Percentiles rank a stretch among this genome's conserved stretches.
Evolutionary conservation across 2,329 filamentous ascomycete genomes (phyloP).

Genomic region (Lecanosticta acicola): DNA sequence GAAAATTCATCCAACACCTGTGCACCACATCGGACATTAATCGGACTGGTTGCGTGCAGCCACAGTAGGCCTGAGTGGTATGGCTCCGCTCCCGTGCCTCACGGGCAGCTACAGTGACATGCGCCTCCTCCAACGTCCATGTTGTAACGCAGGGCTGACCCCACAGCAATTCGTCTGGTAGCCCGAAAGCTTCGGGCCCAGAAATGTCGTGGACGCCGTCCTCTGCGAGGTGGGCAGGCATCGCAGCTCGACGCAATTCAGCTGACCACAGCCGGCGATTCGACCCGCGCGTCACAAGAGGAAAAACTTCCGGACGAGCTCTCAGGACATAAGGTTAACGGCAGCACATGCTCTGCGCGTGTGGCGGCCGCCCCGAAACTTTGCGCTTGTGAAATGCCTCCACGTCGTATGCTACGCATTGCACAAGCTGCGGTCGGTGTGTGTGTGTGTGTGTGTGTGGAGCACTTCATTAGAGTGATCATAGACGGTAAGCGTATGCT

Average conservation of each 20-base stretch:
- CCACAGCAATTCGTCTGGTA: slow-evolving; percentile 17
- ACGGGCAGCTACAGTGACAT: slow-evolving; percentile 26
- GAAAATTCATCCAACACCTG: slow-evolving; percentile 8
- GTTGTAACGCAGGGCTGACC: slow-evolving; percentile 17
- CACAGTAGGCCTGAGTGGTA: slow-evolving; percentile 14
- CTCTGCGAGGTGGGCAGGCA: slow-evolving; percentile 1
- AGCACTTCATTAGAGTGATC: slow-evolving; percentile 3
- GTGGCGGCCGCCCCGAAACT: slow-evolving; percentile 15
- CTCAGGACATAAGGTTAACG: slow-evolving; percentile 8
- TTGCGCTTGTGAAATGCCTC: slow-evolving; percentile 3
- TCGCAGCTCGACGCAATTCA: slow-evolving; percentile 5
- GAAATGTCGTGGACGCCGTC: slow-evolving; percentile 8
- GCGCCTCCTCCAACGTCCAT: slow-evolving; percentile 22
- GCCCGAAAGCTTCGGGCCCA: slow-evolving; percentile 20
- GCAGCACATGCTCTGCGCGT: slow-evolving; percentile 3
- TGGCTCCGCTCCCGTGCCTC: slow-evolving; percentile 13
- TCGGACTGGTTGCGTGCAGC: slow-evolving; percentile 14
- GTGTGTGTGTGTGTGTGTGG: slow-evolving; percentile 2
- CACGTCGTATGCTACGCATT: background rate
- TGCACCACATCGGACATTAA: slow-evolving; percentile 18
- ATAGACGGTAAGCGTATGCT: slow-evolving; percentile 2
- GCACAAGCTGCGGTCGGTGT: background rate
- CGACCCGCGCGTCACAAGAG: slow-evolving; percentile 1
- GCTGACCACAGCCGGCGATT: slow-evolving; percentile 3
- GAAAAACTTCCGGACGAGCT: slow-evolving; percentile 1